Base-by-base conservation (phyloP, 257 asterid species). In the Nyctanthes arbortristis region DNA sequence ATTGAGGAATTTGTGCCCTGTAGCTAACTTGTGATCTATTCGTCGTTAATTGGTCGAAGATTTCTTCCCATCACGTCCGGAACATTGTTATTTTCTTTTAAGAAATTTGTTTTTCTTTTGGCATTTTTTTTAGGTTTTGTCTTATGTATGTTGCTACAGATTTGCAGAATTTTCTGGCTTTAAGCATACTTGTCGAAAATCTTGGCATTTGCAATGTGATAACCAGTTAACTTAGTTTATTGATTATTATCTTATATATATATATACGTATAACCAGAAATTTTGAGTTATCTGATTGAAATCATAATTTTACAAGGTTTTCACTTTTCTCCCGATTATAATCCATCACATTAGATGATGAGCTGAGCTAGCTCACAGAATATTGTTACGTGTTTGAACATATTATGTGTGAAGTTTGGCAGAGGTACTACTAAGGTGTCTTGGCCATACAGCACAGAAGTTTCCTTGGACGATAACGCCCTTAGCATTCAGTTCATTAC, bases 211-310 rank as follows among this genome's bases (percentile, higher is more conserved):
- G 24, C 30, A 3, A 52, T 2, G 4, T 7, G 30, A 22, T 8
- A 22, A 24, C 30, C 16, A 52, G 8, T 49, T 52, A 20, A 52
- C 31, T 31, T 6, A 8, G 27, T 29, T 63, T 30, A 4, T 5
- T 49, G 73, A 36, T 63, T 43, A 16, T 74, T 47, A 27, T 31
- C 28, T 54, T 33, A 39, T 67, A 34, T 69, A 39, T 37, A 35
- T 34, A 16, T 68, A 43, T 25, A n/a, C n/a, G n/a, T n/a, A n/a
- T n/a, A n/a, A n/a, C n/a, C n/a, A n/a, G n/a, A n/a, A n/a, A n/a
- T n/a, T n/a, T n/a, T n/a, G n/a, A n/a, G 39, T 47, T 5, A 31
- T 39, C 47, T 24, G 58, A n/a, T n/a, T n/a, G n/a, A n/a, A n/a
- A n/a, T n/a, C n/a, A n/a, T n/a, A n/a, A n/a, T n/a, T n/a, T n/a